Conservation (phyloP, 768 basidiomycete genomes). For the Mycena capillaripes region DNA sequence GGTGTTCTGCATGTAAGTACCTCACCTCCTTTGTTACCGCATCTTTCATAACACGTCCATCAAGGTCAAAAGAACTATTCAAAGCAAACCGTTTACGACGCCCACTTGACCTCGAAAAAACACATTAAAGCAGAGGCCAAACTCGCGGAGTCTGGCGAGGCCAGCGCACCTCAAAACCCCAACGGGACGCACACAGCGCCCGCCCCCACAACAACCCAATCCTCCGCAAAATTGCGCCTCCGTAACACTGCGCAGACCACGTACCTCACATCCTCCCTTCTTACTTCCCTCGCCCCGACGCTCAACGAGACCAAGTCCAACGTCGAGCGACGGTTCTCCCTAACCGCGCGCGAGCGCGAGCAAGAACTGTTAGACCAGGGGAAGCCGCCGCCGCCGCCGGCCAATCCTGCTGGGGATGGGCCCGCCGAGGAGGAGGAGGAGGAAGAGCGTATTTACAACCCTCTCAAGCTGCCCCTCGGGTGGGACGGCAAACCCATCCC, state of each 20-base stretch:
- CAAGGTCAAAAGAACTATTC: slow-evolving; percentile 95
- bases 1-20: slow-evolving; percentile 92
- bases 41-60: background rate
- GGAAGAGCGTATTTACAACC: slow-evolving; percentile 98
- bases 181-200: slow-evolving; percentile 63
- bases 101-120: slow-evolving; percentile 95
- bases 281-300: slow-evolving; percentile 72
- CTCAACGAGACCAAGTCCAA: slow-evolving; percentile 95
- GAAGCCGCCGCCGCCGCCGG: slow-evolving; percentile 62
- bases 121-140: slow-evolving; percentile 92
- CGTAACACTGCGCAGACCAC: slow-evolving; percentile 80
- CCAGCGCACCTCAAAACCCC: slow-evolving; percentile 61
- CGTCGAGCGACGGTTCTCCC: slow-evolving; percentile 95
- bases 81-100: slow-evolving; percentile 98
- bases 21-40: slow-evolving; percentile 4
- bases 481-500: slow-evolving; percentile 99
- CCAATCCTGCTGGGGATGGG: slow-evolving; percentile 60
- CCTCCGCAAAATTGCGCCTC: slow-evolving; percentile 64
- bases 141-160: slow-evolving; percentile 64
- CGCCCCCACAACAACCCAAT: slow-evolving; percentile 49
- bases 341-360: slow-evolving; percentile 98
- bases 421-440: slow-evolving; percentile 84
- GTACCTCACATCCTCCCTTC: slow-evolving; percentile 75
- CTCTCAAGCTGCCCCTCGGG: slow-evolving; percentile 94
- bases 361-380: slow-evolving; percentile 88